Percentiles rank a stretch among this genome's conserved stretches.
Evolutionary conservation across 176 grass and related monocot genomes (phyloP).

Genomic region (Hordeum vulgare): DNA sequence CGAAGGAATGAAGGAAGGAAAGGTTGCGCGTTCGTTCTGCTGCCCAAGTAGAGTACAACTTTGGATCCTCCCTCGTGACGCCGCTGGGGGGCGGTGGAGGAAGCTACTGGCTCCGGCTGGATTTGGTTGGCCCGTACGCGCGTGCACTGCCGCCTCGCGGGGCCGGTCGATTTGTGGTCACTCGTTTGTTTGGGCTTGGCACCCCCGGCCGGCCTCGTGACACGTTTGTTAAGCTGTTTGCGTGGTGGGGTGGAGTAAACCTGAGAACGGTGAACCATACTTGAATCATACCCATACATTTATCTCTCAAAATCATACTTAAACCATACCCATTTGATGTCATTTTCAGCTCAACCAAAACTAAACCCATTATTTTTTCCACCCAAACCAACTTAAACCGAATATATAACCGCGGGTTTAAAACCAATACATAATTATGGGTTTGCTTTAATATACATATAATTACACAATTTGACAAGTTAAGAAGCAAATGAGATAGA

Average conservation of each 20-base stretch:
- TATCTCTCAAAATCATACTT: too few species aligned
- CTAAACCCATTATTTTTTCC: too few species aligned
- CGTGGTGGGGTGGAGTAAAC: neutral
- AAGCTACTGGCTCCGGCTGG: neutral
- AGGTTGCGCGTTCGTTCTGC: neutral
- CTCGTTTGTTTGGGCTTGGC: constrained; percentile 4
- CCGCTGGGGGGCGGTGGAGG: constrained; percentile 2
- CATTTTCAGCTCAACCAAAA: too few species aligned
- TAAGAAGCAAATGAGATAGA: too few species aligned
- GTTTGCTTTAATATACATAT: too few species aligned
- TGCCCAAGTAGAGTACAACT: neutral
- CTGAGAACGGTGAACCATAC: too few species aligned
- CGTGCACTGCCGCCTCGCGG: neutral
- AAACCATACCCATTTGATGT: too few species aligned
- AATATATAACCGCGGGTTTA: too few species aligned
- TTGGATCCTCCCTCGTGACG: constrained; percentile 34
- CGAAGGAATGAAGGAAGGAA: neutral
- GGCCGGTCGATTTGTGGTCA: neutral
- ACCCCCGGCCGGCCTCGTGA: neutral
- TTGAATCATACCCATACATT: too few species aligned
- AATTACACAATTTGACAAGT: too few species aligned
- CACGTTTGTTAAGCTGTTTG: neutral
- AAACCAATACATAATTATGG: too few species aligned
- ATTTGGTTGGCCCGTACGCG: neutral
- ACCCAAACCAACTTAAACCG: too few species aligned